Base-by-base conservation (phyloP, 805 yeast genomes). In the Candida coleopterorum region DNA sequence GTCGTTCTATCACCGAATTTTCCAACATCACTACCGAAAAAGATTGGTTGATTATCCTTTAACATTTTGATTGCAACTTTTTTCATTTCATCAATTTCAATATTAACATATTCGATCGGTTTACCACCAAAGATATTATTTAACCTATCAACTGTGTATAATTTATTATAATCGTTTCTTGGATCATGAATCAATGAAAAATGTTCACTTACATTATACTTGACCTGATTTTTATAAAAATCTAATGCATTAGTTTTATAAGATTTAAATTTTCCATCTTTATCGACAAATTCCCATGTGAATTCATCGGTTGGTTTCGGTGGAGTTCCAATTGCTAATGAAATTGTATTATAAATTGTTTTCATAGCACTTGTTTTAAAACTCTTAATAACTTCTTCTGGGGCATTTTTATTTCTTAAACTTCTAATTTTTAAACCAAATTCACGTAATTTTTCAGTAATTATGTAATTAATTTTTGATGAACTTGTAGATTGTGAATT, bases 11-110 rank as follows among this genome's bases (percentile, higher is more conserved):
- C 76, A 72, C 72, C 74, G 60, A 69, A 86, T 55, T 82, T 80
- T 17, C 90, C 93, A n/a, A 89, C 85, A 57, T 86, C 94, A 12
- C 89, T 80, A 9, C 95, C 95, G 53, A 86, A 87, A 66, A 86
- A 87, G 6, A 87, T 85, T 0, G 94, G 82, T 63, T 82, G 82
- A 60, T 84, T 79, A 42, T 67, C 69, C 61, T 81, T 73, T 52
- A 86, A 72, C 61, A 86, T 76, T 49, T 75, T 71, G 25, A 85
- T 75, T 20, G 85, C 84, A 33, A 79, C 68, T 22, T 68, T 50
- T 30, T 86, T 75, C 38, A 86, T 63, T 7, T 64, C 64, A 12
- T 72, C 72, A 40, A 80, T 72, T 28, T 78, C 79, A 37, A 77
- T 67, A 56, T 86, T 86, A 49, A 86, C 70, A 54, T 86, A 86